A percentile compares a stretch with the other conserved stretches of the same genome.
Evolutionary conservation across 2,329 filamentous ascomycete genomes (phyloP).

Genomic region (Cucurbitaria berberidis): DNA sequence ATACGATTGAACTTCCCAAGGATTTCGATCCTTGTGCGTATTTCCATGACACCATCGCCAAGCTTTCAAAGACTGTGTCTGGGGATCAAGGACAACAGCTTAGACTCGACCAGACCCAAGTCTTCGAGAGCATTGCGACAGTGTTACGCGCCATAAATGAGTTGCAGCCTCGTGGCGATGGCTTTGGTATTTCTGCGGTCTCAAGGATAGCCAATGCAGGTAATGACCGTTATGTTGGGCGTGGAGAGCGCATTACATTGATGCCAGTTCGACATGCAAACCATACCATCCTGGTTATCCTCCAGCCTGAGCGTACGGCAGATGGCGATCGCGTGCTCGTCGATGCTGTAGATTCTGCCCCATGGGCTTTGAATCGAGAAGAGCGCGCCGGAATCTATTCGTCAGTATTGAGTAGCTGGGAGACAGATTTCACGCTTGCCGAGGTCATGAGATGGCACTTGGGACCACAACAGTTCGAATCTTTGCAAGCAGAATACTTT

Average conservation of each 20-base stretch:
- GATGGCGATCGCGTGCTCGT: background rate
- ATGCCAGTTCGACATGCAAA: no score
- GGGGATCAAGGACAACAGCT: no score
- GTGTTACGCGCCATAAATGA: constrained; percentile 5
- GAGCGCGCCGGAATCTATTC: background rate
- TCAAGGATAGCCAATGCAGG: no score
- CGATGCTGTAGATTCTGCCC: constrained; percentile 4
- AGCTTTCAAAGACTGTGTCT: background rate
- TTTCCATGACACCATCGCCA: background rate
- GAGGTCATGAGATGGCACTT: background rate
- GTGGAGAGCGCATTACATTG: no score
- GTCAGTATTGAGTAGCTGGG: no score
- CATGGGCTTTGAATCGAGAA: background rate
- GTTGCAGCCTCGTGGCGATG: background rate
- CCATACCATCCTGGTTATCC: background rate
- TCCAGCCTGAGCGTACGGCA: background rate
- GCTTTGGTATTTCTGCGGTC: background rate
- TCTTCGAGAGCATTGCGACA: background rate
- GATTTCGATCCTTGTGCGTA: constrained; percentile 10
- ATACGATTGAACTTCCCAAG: no score
- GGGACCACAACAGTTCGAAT: background rate
- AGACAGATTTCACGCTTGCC: no score
- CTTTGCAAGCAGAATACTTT: background rate
- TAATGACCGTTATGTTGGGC: no score
- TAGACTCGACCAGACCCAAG: no score